Conservation (phyloP, 1,284 basidiomycete species). For the Ganoderma multipileum region DNA sequence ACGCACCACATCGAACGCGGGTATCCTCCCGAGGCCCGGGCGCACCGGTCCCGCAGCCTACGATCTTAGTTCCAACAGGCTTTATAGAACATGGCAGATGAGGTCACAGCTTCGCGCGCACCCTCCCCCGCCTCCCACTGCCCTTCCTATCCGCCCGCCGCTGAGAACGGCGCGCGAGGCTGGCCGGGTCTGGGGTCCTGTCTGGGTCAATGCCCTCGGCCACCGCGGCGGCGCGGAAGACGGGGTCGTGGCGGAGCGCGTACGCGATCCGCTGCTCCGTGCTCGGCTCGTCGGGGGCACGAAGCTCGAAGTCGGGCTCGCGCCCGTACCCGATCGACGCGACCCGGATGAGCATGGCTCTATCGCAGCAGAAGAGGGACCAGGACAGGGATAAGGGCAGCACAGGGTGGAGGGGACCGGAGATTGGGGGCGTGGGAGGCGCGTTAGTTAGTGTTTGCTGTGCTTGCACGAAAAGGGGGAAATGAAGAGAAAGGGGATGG, state of each 20-base stretch:
- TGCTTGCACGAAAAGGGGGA: neutral
- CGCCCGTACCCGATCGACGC: slow-evolving; percentile 72
- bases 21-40: neutral
- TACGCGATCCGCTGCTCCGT: slow-evolving; percentile 65
- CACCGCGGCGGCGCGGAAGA: slow-evolving; percentile 57
- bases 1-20: neutral
- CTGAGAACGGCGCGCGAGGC: slow-evolving; percentile 13
- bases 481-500: slow-evolving; percentile 51
- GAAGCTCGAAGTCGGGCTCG: slow-evolving; percentile 67
- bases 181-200: slow-evolving; percentile 32
- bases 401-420: neutral
- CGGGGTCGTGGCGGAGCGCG: slow-evolving; percentile 54
- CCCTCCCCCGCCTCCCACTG: slow-evolving; percentile 9
- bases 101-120: slow-evolving; percentile 25
- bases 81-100: neutral
- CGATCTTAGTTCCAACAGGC: no score
- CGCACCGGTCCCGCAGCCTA: neutral
- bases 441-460: neutral
- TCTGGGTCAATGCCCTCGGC: slow-evolving; percentile 52
- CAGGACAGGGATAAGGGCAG: neutral
- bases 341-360: slow-evolving; percentile 74
- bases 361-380: slow-evolving; percentile 37
- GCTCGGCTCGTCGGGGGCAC: slow-evolving; percentile 60
- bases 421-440: neutral
- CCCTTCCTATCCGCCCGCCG: slow-evolving; percentile 20